Conservation (phyloP, 164 flowering plant genomes). For the Kingdonia uniflora region DNA sequence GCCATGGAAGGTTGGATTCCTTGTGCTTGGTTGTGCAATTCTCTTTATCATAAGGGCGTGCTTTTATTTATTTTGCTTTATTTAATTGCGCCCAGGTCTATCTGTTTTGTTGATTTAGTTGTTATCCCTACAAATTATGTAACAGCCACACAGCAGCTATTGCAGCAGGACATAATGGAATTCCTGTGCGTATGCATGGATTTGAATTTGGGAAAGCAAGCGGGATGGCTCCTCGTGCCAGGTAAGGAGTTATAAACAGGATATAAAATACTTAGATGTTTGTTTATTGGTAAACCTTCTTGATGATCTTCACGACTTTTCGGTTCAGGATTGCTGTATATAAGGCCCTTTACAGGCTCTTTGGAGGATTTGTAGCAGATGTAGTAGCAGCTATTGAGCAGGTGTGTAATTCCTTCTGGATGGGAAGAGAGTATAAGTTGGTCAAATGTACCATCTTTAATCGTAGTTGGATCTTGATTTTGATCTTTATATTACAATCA, state of each 20-base stretch:
- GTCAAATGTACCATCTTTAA: no score
- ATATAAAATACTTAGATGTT: background rate
- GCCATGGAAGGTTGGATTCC: conserved; percentile 86
- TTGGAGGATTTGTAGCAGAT: conserved; percentile 98
- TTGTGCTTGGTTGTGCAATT: no score
- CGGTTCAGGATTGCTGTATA: conserved; percentile 82
- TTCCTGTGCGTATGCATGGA: conserved; percentile 84
- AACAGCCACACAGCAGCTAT: conserved; percentile 94
- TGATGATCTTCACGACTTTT: background rate
- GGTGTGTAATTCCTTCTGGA: no score
- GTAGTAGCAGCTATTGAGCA: conserved; percentile 98
- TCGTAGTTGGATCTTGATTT: no score
- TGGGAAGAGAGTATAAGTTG: background rate
- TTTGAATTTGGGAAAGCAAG: conserved; percentile 95
- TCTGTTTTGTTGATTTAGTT: no score
- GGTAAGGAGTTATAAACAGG: conserved; percentile 27
- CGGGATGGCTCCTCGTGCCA: conserved; percentile 99
- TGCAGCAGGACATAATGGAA: conserved; percentile 98
- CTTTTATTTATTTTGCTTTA: no score
- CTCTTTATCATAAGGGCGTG: no score
- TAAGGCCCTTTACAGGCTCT: conserved; percentile 91
- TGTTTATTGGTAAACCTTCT: background rate
- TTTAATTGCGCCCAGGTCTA: no score
- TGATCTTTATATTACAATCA: no score
- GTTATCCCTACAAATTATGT: background rate